Evolutionary conservation across 2,329 filamentous ascomycete species (phyloP).

Genomic region (Fusarium newnesense): DNA sequence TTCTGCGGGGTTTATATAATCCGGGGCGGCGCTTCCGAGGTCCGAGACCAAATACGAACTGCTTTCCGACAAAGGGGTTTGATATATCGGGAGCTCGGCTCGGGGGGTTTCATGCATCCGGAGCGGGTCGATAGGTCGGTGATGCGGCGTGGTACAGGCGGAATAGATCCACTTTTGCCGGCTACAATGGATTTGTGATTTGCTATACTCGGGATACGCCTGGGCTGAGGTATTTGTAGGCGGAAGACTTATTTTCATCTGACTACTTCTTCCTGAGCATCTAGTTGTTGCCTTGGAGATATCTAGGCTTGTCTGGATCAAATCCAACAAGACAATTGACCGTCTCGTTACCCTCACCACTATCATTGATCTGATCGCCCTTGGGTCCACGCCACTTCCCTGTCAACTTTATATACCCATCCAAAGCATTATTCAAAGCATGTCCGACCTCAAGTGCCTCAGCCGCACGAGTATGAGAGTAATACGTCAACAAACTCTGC

Average conservation of each 20-base stretch:
- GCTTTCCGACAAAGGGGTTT: not conserved
- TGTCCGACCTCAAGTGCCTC: slow-evolving; percentile 35
- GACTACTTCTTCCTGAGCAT: not conserved
- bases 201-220: not conserved
- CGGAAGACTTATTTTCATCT: not conserved
- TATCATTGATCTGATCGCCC: slow-evolving; percentile 39
- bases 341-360: slow-evolving; percentile 37
- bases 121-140: not conserved
- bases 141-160: not conserved
- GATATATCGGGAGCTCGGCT: not conserved
- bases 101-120: not conserved
- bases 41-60: not conserved
- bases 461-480: slow-evolving; percentile 33
- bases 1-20: slow-evolving; percentile 32
- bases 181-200: not conserved
- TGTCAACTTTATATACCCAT: slow-evolving; percentile 37
- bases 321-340: slow-evolving; percentile 39
- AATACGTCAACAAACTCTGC: slow-evolving; percentile 31
- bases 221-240: not conserved
- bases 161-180: slow-evolving; percentile 1
- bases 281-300: slow-evolving; percentile 14
- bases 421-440: slow-evolving; percentile 32
- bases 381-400: slow-evolving; percentile 32
- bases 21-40: slow-evolving; percentile 9
- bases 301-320: slow-evolving; percentile 35